Evolutionary conservation across 768 basidiomycete species (phyloP), one percentile per base, ranked within the genome.

Genomic region (Leucocoprinus leucothites): DNA sequence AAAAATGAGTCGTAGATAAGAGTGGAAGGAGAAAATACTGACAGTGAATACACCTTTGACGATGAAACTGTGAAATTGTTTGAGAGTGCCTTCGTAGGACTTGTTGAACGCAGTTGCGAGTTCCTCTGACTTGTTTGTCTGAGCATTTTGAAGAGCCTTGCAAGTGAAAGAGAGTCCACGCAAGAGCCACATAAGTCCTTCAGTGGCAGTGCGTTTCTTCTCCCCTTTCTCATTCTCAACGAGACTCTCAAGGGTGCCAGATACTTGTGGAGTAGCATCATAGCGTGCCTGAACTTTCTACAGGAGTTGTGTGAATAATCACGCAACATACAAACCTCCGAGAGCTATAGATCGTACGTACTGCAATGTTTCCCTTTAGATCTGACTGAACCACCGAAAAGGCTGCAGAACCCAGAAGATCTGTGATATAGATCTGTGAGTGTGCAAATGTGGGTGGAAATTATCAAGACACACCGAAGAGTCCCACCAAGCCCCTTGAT

Each of bases 111-210:
- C 89, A 0, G 60, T 71, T 1, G 82, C 63, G 13, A 99, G 82
- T 66, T 94, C 89, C 45, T 74, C 67, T 1, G 66, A 65, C 43
- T 81, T 74, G 69, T 95, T 81, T 3, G 73, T 76, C 63, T 93
- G 88, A 0, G 87, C 81, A 43, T 78, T 73, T 59, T 88, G 80
- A 22, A 99, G 82, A 0, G 89, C 89, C 54, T 81, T 76, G 71
- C 86, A 84, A 31, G 96, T 99, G 76, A 99, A 99, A 25, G 84
- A 82, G 50, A 95, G 82, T 2, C 94, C 97, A 26, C 94, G 85
- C 46, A 94, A 79, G 47, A 99, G 81, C 97, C 97, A 99, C 71
- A 98, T 73, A 52, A 98, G 80, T 14, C 93, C 94, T 65, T 95
- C 88, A 0, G 95, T 97, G 2, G 96, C 93, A 0, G 82, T 80